Evolutionary conservation across 106 monocot genomes (phyloP), one percentile per base, ranked within the genome.

Genomic region (Agapanthus africanus): DNA sequence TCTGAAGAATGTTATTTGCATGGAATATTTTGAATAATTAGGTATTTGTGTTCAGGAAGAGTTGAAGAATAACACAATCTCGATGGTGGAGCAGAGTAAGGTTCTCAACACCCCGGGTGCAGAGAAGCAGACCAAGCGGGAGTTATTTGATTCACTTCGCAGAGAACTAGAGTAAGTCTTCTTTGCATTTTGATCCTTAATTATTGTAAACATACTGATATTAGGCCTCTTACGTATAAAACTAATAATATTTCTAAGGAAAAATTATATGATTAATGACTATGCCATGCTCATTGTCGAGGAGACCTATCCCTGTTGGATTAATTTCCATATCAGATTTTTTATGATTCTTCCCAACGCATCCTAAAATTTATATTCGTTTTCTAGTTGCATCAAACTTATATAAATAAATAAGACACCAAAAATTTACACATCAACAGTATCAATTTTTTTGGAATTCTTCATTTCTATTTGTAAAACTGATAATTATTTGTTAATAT

Each of bases 51-150:
- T 83, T 66, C 72, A 97, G 95, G 95, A 91, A 80, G 88, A 91
- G 33, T 80, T 97, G 74, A 97, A 97, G 75, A 97, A 81, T 37
- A 84, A 88, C 54, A 97, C 95, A 42, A 87, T 97, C 74, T 65
- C 75, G 25, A 97, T 97, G 95, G 91, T 97, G 32, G 95, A 97
- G 78, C 95, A 91, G 39, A 97, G 95, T 54, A 97, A 86, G 57
- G 91, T 91, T 71, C 86, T 97, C 4, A 97, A 97, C 74, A 91
- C 95, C 4, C 86, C 95, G 41, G 95, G 95, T 54, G 95, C 91
- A 63, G 95, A 97, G 84, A 97, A 91, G 37, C 81, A 97, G 65
- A 97, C 84, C 16, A 97, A 97, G 70, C 69, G 95, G 56, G 95
- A 97, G 67, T 68, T 97, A 73, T 97, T 91, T 71, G 95, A 97